Evolutionary conservation across 306 rosid genomes (phyloP).

Genomic region (Prunus salicina): DNA sequence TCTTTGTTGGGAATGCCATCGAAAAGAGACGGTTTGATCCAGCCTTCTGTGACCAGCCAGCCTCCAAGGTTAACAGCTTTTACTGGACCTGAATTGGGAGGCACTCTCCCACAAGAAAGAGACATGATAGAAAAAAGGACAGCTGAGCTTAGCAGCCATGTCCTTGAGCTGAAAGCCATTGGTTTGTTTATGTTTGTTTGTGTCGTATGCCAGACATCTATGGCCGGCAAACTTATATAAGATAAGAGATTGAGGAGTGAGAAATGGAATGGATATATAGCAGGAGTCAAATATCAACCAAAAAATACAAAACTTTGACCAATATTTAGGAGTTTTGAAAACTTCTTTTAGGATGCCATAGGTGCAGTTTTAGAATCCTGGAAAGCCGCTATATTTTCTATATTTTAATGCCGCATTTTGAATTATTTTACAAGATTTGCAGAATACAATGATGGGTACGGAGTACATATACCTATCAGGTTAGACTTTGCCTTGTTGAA

Average conservation of each 20-base stretch:
- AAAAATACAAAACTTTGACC: slow-evolving; percentile 6
- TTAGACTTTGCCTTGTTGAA: too few relatives aligned
- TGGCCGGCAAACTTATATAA: background rate
- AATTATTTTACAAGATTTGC: background rate
- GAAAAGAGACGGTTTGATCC: slow-evolving; percentile 84
- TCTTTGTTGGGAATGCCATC: slow-evolving; percentile 78
- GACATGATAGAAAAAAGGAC: slow-evolving; percentile 12
- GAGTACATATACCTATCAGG: background rate
- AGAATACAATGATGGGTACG: background rate
- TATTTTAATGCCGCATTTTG: background rate
- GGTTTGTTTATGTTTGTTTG: background rate
- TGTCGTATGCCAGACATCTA: background rate
- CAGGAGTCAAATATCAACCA: background rate
- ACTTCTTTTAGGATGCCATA: too few relatives aligned
- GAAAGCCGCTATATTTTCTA: background rate
- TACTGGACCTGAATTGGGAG: slow-evolving; percentile 13
- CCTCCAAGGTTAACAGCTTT: slow-evolving; percentile 78
- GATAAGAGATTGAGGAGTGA: background rate
- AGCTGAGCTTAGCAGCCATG: slow-evolving; percentile 23
- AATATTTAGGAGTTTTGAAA: background rate
- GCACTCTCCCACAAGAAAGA: slow-evolving; percentile 18
- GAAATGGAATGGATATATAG: background rate
- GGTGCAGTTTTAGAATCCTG: background rate
- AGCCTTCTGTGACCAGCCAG: slow-evolving; percentile 84
- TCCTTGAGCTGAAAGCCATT: slow-evolving; percentile 25